Conservation (phyloP, 768 basidiomycete genomes). For the Suillus variegatus region DNA sequence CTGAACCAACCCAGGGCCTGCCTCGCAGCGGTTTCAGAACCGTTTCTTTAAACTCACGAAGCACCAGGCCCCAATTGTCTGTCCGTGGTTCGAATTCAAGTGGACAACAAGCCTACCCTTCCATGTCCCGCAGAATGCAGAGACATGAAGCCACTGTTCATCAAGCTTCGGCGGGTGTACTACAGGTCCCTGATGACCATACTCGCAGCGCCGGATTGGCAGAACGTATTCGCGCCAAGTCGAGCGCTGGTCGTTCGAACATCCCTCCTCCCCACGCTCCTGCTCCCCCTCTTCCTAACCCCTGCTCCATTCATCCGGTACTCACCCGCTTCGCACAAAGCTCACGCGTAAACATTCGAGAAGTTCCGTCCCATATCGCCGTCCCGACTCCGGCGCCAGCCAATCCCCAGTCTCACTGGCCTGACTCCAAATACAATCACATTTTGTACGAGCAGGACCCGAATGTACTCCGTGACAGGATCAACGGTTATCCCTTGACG, state of each 20-base stretch:
- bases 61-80: neutral
- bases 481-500: constrained; percentile 1
- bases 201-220: constrained; percentile 7
- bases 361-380: constrained; percentile 1
- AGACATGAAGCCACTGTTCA: constrained; percentile 1
- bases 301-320: neutral
- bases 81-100: neutral
- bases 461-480: neutral
- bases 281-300: neutral
- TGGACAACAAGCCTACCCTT: constrained; percentile 4
- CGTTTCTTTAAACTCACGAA: constrained; percentile 6
- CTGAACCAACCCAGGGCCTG: constrained; percentile 10
- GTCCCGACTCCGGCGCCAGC: neutral
- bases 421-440: neutral
- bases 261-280: neutral
- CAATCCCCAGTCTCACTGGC: neutral
- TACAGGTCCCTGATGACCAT: neutral
- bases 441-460: constrained; percentile 1
- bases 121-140: constrained; percentile 4
- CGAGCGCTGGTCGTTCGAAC: neutral
- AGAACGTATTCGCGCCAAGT: constrained; percentile 8
- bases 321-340: constrained; percentile 2
- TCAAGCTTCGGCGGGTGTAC: neutral
- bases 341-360: constrained; percentile 6
- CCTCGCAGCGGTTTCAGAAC: constrained; percentile 7